These are phyloP conservation scores for Apiospora aurea DNA, from an alignment of 2,329 filamentous ascomycete species.

Conservation along the genomic window DNA sequence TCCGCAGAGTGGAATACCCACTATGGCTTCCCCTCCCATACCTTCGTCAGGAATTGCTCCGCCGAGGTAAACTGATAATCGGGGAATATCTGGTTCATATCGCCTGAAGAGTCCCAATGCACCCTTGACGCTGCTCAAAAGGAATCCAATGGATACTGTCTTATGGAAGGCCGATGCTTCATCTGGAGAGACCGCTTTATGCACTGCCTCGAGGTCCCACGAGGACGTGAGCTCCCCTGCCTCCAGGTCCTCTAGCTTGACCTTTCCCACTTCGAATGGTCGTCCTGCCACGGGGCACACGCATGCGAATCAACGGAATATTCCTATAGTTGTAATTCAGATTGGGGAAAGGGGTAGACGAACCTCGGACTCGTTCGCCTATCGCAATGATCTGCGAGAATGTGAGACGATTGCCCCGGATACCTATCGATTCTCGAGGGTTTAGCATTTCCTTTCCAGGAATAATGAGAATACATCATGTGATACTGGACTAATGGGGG, in stretches of 20 bases:
- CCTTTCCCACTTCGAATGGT: conserved; percentile 51
- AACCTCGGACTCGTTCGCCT: conserved; percentile 51
- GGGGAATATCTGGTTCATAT: conserved; percentile 53
- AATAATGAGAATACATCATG: too few relatives aligned
- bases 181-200: conserved; percentile 44
- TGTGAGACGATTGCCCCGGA: conserved; percentile 47
- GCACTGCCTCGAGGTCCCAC: conserved; percentile 46
- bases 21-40: conserved; percentile 44
- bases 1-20: background rate
- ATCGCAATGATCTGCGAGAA: conserved; percentile 48
- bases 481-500: too few relatives aligned
- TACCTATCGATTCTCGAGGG: conserved; percentile 24
- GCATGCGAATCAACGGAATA: conserved; percentile 28
- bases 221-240: conserved; percentile 48
- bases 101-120: conserved; percentile 53
- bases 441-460: too few relatives aligned
- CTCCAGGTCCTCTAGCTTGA: conserved; percentile 55
- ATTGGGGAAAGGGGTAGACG: background rate
- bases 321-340: background rate
- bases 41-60: conserved; percentile 49
- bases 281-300: conserved; percentile 34
- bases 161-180: conserved; percentile 43
- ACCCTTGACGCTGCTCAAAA: conserved; percentile 49
- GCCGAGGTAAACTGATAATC: conserved; percentile 49
- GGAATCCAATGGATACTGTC: conserved; percentile 48